Conservation (phyloP, 139 green algal genomes). For the Pseudopediastrum boryanum region DNA sequence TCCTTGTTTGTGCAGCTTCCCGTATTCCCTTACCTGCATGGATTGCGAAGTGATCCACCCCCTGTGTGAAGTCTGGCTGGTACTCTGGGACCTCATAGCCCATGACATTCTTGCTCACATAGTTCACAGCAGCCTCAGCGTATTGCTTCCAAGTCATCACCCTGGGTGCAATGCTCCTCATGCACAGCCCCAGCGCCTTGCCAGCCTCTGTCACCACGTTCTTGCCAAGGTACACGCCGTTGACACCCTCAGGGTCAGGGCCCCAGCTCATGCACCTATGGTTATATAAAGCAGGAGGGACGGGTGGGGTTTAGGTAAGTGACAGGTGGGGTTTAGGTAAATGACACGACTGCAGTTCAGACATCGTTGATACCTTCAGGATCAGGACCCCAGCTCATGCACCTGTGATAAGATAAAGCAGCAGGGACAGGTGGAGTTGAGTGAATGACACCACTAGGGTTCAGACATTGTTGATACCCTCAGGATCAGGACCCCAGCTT, state of each 20-base stretch:
- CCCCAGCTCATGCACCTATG: constrained; percentile 56
- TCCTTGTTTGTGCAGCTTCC: too few relatives aligned
- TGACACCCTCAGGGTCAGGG: constrained; percentile 54
- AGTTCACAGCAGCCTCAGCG: constrained; percentile 41
- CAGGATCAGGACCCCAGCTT: constrained; percentile 49
- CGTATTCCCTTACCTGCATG: constrained; percentile 45
- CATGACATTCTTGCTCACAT: not conserved
- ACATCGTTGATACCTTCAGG: too few relatives aligned
- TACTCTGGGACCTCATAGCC: constrained; percentile 16
- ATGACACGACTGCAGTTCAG: too few relatives aligned
- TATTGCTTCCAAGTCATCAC: constrained; percentile 63
- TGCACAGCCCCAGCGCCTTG: constrained; percentile 32
- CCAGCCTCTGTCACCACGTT: constrained; percentile 46
- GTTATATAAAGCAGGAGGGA: not conserved
- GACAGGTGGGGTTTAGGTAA: not conserved
- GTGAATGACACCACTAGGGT: too few relatives aligned
- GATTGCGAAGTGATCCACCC: constrained; percentile 56
- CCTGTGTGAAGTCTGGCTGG: constrained; percentile 53
- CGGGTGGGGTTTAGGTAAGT: not conserved
- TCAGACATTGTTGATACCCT: constrained; percentile 61
- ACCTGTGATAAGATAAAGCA: constrained; percentile 19
- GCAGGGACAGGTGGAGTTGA: not conserved
- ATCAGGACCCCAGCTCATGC: constrained; percentile 45
- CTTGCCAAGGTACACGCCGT: constrained; percentile 61
- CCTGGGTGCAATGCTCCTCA: constrained; percentile 31